These are phyloP conservation scores for Micromonas pusilla DNA, from an alignment of 139 green algal genomes.

Conservation along the genomic window DNA sequence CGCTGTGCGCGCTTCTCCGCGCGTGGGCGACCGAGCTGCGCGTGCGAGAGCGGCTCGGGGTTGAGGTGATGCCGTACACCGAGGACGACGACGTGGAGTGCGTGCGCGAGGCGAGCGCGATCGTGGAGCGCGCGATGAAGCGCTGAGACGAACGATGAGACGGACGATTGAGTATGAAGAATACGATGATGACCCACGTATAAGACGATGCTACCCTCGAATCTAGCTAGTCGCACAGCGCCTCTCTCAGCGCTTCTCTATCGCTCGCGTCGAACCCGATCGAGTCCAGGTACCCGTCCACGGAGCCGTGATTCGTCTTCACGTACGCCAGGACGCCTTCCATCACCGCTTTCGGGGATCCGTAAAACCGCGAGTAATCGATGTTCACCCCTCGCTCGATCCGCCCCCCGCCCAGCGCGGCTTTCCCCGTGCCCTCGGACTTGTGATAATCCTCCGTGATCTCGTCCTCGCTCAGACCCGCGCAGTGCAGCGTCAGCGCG, in stretches of 20 bases:
- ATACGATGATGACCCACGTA: too few relatives aligned
- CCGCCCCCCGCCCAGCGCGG: not conserved
- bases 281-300: not conserved
- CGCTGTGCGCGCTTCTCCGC: too few relatives aligned
- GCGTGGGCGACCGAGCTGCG: too few relatives aligned
- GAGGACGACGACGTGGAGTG: too few relatives aligned
- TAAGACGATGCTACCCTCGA: too few relatives aligned
- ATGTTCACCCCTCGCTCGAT: not conserved
- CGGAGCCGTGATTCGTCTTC: not conserved
- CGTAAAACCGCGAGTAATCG: not conserved
- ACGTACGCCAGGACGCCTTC: not conserved
- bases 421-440: not conserved
- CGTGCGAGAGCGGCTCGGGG: too few relatives aligned
- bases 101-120: too few relatives aligned
- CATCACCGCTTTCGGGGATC: not conserved
- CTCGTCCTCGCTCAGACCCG: constrained; percentile 19
- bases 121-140: too few relatives aligned
- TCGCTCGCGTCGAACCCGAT: not conserved
- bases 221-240: not conserved
- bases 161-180: too few relatives aligned
- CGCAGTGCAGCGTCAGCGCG: constrained; percentile 16
- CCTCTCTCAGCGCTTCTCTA: not conserved
- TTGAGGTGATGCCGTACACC: too few relatives aligned
- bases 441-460: constrained; percentile 25
- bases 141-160: too few relatives aligned